Evolutionary conservation across 2,329 filamentous ascomycete species (phyloP).

Genomic region (Dactylellina haptotyla): DNA sequence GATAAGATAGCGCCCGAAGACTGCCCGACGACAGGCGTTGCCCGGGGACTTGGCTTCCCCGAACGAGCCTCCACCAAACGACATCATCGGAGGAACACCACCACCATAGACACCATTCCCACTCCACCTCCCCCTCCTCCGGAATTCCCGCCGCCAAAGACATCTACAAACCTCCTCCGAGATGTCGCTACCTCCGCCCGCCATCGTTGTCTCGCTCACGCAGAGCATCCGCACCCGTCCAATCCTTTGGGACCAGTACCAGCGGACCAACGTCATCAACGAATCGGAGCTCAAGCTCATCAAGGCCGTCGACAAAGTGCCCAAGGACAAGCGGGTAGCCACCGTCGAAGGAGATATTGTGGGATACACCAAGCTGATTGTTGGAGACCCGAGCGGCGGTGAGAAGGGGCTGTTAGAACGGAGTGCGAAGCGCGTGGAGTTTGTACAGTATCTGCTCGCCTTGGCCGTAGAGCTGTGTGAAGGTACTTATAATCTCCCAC

Average conservation of each 20-base stretch:
- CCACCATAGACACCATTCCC: background rate
- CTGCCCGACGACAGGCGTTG: background rate
- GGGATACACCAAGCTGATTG: slow-evolving; percentile 81
- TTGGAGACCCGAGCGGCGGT: slow-evolving; percentile 69
- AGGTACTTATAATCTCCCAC: slow-evolving; percentile 66
- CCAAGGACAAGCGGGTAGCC: slow-evolving; percentile 87
- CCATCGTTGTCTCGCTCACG: slow-evolving; percentile 46
- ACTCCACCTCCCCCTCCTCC: background rate
- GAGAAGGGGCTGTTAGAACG: slow-evolving; percentile 83
- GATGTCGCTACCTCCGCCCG: slow-evolving; percentile 46
- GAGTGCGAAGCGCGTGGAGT: slow-evolving; percentile 84
- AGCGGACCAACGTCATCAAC: slow-evolving; percentile 90
- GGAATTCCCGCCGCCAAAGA: slow-evolving; percentile 2
- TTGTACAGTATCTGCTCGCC: slow-evolving; percentile 94
- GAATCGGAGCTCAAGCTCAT: slow-evolving; percentile 95
- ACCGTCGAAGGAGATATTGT: slow-evolving; percentile 81
- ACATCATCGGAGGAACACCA: slow-evolving; percentile 21
- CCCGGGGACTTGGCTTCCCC: slow-evolving; percentile 8
- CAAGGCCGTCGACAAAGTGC: slow-evolving; percentile 94
- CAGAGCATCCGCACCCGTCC: slow-evolving; percentile 89
- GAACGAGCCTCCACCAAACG: background rate
- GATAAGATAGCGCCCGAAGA: slow-evolving; percentile 25
- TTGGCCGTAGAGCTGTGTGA: slow-evolving; percentile 87
- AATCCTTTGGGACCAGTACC: slow-evolving; percentile 97
- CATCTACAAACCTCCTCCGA: slow-evolving; percentile 5